phyloP scores from a whole-genome alignment of 768 basidiomycete genomes.

The Mycena venus region DNA sequence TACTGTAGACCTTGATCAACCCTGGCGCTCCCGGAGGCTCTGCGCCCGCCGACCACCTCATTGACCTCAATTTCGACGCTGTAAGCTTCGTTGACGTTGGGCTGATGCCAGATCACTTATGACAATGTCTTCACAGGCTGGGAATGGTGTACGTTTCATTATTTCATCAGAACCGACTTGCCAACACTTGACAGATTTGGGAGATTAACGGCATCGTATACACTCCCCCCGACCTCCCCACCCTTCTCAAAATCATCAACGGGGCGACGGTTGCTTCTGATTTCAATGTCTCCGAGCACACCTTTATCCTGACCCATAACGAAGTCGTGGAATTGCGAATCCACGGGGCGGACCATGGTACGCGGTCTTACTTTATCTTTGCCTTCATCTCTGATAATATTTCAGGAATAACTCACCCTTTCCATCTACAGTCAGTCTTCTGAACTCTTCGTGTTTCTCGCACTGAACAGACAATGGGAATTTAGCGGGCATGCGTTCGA shows the following conservation, averaged over 20 bases:
- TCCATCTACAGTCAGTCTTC: conserved; percentile 27
- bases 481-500: conserved; percentile 44
- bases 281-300: conserved; percentile 38
- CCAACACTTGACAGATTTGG: conserved; percentile 1
- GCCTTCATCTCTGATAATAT: neutral
- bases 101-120: too few species aligned
- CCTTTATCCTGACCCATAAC: conserved; percentile 33
- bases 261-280: conserved; percentile 27
- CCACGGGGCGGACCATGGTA: conserved; percentile 41
- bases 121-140: conserved; percentile 12
- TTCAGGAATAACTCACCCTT: conserved; percentile 17
- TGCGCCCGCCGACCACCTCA: conserved; percentile 33
- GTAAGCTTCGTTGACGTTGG: neutral
- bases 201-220: conserved; percentile 39
- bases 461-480: neutral
- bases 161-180: neutral
- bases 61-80: conserved; percentile 20
- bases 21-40: conserved; percentile 31
- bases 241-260: conserved; percentile 41
- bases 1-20: conserved; percentile 2
- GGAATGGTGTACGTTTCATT: neutral
- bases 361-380: neutral
- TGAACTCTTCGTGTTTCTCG: neutral
- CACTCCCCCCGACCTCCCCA: conserved; percentile 36
- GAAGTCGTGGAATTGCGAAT: conserved; percentile 39